phyloP scores from a whole-genome alignment of 2,329 filamentous ascomycete genomes.

The Calonectria honghensis region DNA sequence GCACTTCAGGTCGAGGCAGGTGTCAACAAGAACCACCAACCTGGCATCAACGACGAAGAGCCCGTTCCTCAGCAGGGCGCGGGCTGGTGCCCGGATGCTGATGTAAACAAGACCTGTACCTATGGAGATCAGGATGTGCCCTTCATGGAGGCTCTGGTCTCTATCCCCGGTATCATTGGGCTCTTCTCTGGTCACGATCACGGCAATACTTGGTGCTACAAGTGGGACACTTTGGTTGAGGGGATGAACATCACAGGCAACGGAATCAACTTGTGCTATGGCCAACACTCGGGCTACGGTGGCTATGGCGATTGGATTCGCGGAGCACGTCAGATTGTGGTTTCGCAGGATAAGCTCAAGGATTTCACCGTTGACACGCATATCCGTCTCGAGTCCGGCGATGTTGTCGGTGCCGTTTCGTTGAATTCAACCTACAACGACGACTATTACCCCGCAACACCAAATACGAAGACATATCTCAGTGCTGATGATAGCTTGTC shows the following conservation, averaged over 20 bases:
- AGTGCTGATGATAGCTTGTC: neutral
- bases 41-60: slow-evolving; percentile 68
- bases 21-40: slow-evolving; percentile 62
- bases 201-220: slow-evolving; percentile 75
- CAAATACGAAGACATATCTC: slow-evolving; percentile 59
- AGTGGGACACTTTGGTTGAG: slow-evolving; percentile 67
- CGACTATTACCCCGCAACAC: slow-evolving; percentile 71
- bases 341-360: slow-evolving; percentile 65
- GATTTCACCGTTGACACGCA: slow-evolving; percentile 72
- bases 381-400: slow-evolving; percentile 76
- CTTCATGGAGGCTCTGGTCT: slow-evolving; percentile 78
- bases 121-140: slow-evolving; percentile 72
- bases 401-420: slow-evolving; percentile 69
- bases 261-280: slow-evolving; percentile 72
- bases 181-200: slow-evolving; percentile 82
- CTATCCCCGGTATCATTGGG: slow-evolving; percentile 72
- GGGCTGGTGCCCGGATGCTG: slow-evolving; percentile 66
- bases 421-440: slow-evolving; percentile 77
- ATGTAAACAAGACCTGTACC: slow-evolving; percentile 60
- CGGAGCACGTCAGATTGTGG: slow-evolving; percentile 74
- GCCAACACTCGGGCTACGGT: slow-evolving; percentile 81
- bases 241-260: slow-evolving; percentile 68
- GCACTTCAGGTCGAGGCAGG: slow-evolving; percentile 51
- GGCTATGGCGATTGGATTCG: slow-evolving; percentile 80
- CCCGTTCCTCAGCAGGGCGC: slow-evolving; percentile 64